phyloP scores from a whole-genome alignment of 768 basidiomycete species.

The Dacryopinax primogenitus region DNA sequence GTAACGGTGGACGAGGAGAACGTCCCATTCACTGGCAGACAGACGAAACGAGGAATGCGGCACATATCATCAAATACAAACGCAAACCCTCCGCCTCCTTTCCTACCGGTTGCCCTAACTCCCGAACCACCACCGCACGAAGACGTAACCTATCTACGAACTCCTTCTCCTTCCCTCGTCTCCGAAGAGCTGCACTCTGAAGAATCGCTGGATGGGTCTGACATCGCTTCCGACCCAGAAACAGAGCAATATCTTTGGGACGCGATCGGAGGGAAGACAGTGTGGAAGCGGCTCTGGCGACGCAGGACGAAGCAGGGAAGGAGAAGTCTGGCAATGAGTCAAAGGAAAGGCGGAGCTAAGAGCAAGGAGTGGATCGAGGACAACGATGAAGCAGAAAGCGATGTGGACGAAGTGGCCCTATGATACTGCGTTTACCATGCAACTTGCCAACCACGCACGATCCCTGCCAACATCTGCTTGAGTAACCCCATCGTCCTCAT shows the following conservation, averaged over 20 bases:
- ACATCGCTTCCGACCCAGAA: no score
- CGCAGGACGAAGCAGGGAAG: neutral
- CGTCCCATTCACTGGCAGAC: neutral
- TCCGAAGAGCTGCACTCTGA: neutral
- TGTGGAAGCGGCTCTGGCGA: neutral
- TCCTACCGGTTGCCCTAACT: neutral
- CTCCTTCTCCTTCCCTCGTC: neutral
- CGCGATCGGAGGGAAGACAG: neutral
- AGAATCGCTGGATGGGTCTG: no score
- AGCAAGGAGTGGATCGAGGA: neutral
- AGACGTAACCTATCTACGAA: neutral
- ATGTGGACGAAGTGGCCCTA: neutral
- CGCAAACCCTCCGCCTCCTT: neutral
- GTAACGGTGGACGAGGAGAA: neutral
- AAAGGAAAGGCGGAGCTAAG: no score
- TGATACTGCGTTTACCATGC: no score
- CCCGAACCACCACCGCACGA: neutral
- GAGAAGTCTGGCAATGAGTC: no score
- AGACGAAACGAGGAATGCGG: neutral
- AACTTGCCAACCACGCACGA: no score
- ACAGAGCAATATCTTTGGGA: neutral
- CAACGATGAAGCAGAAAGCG: neutral
- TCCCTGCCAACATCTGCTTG: no score
- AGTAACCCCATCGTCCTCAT: no score
- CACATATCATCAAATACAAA: neutral